phyloP scores from a whole-genome alignment of 371 early-diverging fungal genomes.

The Zopfochytrium polystomum region DNA sequence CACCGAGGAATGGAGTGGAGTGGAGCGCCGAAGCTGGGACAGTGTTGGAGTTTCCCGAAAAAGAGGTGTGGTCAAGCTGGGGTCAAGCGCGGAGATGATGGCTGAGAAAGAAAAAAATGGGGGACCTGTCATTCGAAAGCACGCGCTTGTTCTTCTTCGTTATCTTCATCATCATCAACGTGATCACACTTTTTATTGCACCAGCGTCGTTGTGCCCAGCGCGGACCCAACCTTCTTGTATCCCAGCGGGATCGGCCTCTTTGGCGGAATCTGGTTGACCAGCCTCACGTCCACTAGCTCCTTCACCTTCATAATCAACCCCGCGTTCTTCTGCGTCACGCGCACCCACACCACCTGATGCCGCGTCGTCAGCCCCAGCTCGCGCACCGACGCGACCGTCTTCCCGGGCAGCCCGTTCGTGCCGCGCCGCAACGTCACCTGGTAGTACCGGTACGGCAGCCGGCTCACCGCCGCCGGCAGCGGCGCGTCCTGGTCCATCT shows the following conservation, averaged over 20 bases:
- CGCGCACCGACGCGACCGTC: slow-evolving; percentile 16
- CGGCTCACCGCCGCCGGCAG: slow-evolving; percentile 14
- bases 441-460: slow-evolving; percentile 41
- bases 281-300: slow-evolving; percentile 43
- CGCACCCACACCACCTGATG: slow-evolving; percentile 43
- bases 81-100: neutral
- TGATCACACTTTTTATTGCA: neutral
- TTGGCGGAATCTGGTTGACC: slow-evolving; percentile 40
- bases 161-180: neutral
- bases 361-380: slow-evolving; percentile 35
- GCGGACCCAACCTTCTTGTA: slow-evolving; percentile 33
- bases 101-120: neutral
- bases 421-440: slow-evolving; percentile 38
- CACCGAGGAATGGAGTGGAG: too few relatives aligned
- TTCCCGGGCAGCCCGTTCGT: slow-evolving; percentile 34
- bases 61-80: neutral
- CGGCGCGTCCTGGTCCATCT: slow-evolving; percentile 4
- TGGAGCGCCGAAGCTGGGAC: too few relatives aligned
- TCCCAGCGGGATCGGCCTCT: slow-evolving; percentile 23
- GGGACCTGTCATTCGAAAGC: neutral
- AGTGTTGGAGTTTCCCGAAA: too few relatives aligned
- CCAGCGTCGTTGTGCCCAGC: neutral
- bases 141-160: neutral
- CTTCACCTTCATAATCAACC: slow-evolving; percentile 31
- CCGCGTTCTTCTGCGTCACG: slow-evolving; percentile 28